Conservation (phyloP, 2,329 filamentous ascomycete species). For the Colletotrichum eremochloae region DNA sequence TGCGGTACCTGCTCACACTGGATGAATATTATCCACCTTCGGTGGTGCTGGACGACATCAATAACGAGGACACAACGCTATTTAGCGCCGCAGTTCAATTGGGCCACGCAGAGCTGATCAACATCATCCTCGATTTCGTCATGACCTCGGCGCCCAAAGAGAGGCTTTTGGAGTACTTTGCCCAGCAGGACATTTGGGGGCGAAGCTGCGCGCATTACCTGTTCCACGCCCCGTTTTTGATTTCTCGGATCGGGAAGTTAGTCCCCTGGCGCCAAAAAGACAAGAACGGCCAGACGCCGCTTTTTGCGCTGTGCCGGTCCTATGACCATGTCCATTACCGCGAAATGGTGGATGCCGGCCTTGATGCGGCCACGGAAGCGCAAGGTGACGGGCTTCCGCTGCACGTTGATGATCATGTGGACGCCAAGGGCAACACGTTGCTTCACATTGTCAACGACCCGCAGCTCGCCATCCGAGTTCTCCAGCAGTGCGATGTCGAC, state of each 20-base stretch:
- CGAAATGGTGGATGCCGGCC: conserved; percentile 86
- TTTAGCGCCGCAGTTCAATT: conserved; percentile 92
- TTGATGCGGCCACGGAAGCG: conserved; percentile 78
- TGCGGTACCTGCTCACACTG: conserved; percentile 84
- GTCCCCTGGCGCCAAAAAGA: conserved; percentile 93
- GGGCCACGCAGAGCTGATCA: conserved; percentile 80
- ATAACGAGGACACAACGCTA: conserved; percentile 90
- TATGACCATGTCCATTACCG: conserved; percentile 93
- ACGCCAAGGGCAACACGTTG: conserved; percentile 92
- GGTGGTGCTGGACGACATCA: conserved; percentile 83
- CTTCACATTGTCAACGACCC: conserved; percentile 96
- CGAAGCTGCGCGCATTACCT: conserved; percentile 95
- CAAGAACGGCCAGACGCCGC: conserved; percentile 96
- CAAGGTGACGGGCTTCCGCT: conserved; percentile 86
- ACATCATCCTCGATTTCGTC: conserved; percentile 80
- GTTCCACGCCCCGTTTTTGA: conserved; percentile 88
- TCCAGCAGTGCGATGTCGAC: conserved; percentile 91
- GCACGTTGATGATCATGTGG: conserved; percentile 92
- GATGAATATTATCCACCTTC: conserved; percentile 80
- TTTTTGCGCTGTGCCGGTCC: conserved; percentile 94
- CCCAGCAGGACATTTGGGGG: conserved; percentile 84
- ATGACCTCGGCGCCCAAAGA: conserved; percentile 67
- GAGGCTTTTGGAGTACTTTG: conserved; percentile 76
- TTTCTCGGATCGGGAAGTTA: conserved; percentile 79
- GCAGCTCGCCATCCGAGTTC: conserved; percentile 78